These are phyloP conservation scores for Salix brachista DNA, from an alignment of 345 rosid genomes.

Conservation along the genomic window DNA sequence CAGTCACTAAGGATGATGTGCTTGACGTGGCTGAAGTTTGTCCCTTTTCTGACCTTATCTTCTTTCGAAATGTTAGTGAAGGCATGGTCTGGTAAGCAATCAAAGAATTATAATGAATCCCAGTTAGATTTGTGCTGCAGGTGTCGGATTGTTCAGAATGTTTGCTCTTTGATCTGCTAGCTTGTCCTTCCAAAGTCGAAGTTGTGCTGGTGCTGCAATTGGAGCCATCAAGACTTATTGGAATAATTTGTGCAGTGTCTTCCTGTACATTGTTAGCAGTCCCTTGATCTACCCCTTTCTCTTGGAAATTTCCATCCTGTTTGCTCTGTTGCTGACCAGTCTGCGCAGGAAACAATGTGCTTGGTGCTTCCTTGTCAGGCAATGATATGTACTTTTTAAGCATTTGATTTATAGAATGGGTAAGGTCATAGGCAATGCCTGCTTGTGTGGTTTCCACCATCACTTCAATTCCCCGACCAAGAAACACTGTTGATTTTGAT, in stretches of 20 bases:
- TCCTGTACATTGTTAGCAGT: constrained; percentile 9
- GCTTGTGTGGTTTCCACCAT: constrained; percentile 23
- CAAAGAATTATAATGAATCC: constrained; percentile 35
- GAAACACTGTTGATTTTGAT: constrained; percentile 19
- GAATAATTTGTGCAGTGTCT: constrained; percentile 3
- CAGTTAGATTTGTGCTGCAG: constrained; percentile 30
- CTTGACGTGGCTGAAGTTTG: constrained; percentile 29
- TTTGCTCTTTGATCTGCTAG: constrained; percentile 29
- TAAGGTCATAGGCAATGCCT: constrained; percentile 23
- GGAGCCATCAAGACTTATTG: constrained; percentile 17
- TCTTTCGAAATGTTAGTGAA: constrained; percentile 39
- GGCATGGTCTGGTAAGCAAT: constrained; percentile 27
- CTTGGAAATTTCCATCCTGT: background rate
- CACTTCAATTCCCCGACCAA: constrained; percentile 34
- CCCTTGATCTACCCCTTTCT: constrained; percentile 8
- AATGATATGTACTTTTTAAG: constrained; percentile 14
- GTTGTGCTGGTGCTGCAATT: constrained; percentile 17
- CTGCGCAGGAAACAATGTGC: constrained; percentile 32
- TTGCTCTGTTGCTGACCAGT: constrained; percentile 13
- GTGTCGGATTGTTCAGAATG: constrained; percentile 19
- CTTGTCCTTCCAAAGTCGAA: constrained; percentile 26
- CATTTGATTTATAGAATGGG: constrained; percentile 24
- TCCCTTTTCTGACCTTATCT: constrained; percentile 46
- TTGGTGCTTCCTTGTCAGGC: constrained; percentile 33
- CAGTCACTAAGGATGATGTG: constrained; percentile 30